phyloP scores from a whole-genome alignment of 225 moss, liverwort and hornwort genomes.

The Pleurozium schreberi region DNA sequence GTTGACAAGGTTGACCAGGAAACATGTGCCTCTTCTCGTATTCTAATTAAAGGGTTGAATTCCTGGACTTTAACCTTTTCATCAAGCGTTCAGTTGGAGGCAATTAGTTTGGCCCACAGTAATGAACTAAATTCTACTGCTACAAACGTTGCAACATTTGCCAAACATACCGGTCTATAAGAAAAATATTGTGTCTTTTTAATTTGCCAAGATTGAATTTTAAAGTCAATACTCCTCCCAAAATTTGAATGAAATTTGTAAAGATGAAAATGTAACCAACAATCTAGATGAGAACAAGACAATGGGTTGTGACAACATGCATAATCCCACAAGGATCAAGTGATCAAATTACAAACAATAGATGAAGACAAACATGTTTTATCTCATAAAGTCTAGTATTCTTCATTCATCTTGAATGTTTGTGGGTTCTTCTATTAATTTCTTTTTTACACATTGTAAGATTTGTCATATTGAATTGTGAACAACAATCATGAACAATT shows the following conservation, averaged over 20 bases:
- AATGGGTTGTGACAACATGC: not conserved
- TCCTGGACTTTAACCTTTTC: not conserved
- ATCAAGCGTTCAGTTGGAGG: not conserved
- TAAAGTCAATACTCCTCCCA: not conserved
- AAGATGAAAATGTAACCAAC: not conserved
- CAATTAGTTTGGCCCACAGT: not conserved
- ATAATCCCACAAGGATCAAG: accelerated
- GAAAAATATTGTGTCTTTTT: not conserved
- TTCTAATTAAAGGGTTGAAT: not conserved
- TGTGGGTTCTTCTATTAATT: no score
- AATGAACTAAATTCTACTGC: not conserved
- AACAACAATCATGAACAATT: not conserved
- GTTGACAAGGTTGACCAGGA: not conserved
- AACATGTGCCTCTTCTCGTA: not conserved
- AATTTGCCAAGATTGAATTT: not conserved
- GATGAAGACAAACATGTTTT: no score
- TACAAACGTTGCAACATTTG: not conserved
- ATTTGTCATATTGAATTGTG: no score
- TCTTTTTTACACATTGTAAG: not conserved
- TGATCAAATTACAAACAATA: accelerated
- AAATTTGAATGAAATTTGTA: not conserved
- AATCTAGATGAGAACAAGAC: not conserved
- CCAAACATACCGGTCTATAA: not conserved
- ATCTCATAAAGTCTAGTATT: not conserved
- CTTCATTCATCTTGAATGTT: not conserved